Conservation (phyloP, 331 rosid genomes). For the Rhamnella rubrinervis region DNA sequence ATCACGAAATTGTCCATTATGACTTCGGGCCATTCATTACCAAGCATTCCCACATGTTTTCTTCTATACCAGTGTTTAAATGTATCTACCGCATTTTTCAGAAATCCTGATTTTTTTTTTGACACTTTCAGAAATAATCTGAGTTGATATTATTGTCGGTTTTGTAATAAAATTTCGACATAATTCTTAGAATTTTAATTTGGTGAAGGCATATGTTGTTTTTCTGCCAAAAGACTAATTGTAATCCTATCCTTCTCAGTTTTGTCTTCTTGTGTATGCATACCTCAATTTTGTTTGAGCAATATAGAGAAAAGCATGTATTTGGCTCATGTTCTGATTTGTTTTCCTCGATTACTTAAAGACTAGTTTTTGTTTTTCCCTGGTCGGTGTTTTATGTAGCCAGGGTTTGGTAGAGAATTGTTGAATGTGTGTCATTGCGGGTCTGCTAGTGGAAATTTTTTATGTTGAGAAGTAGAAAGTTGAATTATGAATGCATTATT, state of each 20-base stretch:
- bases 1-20: background rate
- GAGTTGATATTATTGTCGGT: constrained; percentile 7
- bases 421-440: too few relatives aligned
- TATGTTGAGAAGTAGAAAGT: too few relatives aligned
- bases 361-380: too few relatives aligned
- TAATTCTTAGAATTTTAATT: constrained; percentile 1
- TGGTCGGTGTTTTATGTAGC: too few relatives aligned
- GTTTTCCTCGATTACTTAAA: too few relatives aligned
- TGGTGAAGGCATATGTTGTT: constrained; percentile 3
- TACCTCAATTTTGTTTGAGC: background rate
- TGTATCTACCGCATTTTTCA: constrained; percentile 14
- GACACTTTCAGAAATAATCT: constrained; percentile 13
- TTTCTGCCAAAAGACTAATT: constrained; percentile 1
- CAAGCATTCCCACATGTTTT: background rate
- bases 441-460: too few relatives aligned
- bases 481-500: too few relatives aligned
- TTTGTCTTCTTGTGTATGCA: constrained; percentile 11
- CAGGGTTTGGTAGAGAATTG: too few relatives aligned
- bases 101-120: constrained; percentile 12
- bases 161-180: constrained; percentile 16
- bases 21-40: constrained; percentile 11
- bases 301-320: background rate
- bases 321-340: too few relatives aligned
- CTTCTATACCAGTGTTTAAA: constrained; percentile 9
- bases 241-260: background rate